Base-by-base conservation (phyloP, 176 grass and related monocot genomes). In the Alloteropsis semialata region DNA sequence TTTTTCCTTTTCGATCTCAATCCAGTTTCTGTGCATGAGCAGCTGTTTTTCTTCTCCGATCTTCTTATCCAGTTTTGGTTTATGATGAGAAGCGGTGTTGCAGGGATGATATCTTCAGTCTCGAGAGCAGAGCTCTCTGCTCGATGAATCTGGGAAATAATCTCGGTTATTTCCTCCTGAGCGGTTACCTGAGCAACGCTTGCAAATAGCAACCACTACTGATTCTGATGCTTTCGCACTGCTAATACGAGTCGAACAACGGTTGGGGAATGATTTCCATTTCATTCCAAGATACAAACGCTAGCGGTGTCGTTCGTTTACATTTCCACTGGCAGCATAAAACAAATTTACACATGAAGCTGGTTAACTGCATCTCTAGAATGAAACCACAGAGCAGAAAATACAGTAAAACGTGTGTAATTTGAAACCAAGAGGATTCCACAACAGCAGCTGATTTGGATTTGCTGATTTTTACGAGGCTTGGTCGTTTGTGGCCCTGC, bases 161-260 rank as follows among this genome's bases (percentile, higher is more conserved):
- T 34, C 69, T 36, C 33, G 41, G 33, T 19, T 29, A 34, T 82
- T 86, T 95, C 85, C 87, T 92, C 93, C 90, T 95, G 90, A 92
- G 90, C 90, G 90, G 90, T 92, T 92, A 92, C 81, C 93, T 92
- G 93, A 95, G 90, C 93, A 94, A 92, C 84, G 2, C 12, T n/a
- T n/a, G n/a, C n/a, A n/a, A n/a, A n/a, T n/a, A n/a, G n/a, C n/a
- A n/a, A n/a, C n/a, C n/a, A n/a, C n/a, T n/a, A n/a, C n/a, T n/a
- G n/a, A n/a, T n/a, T 45, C 43, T 48, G 15, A 49, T 49, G 46
- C 15, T 49, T 55, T n/a, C 2, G 51, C 19, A 55, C 1, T 22
- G 51, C 9, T 22, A 57, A 24, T 12, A 2, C 1, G 7, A 25
- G 10, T 13, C 27, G 9, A 25, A 58, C 22, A 27, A 25, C 55